Evolutionary conservation across 257 asterid species (phyloP).

Genomic region (Jaltomata sinuosa): DNA sequence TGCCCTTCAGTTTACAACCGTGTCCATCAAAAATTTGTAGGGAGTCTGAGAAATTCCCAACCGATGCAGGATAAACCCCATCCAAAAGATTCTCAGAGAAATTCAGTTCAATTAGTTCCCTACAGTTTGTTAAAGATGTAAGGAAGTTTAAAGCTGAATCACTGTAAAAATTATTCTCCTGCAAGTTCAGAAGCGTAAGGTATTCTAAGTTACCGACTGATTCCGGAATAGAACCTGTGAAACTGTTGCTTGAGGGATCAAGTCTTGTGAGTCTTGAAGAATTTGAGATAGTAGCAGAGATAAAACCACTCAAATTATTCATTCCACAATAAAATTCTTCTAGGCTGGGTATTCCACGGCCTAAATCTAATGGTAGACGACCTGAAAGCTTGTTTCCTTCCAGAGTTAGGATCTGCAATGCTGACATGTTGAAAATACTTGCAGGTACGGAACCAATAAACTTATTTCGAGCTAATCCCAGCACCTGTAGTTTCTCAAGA

Average conservation of each 20-base stretch:
- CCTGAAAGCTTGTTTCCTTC: constrained; percentile 7
- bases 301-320: constrained; percentile 1
- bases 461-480: background rate
- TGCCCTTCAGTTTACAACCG: background rate
- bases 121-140: background rate
- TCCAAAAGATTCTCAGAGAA: background rate
- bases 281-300: constrained; percentile 20
- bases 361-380: constrained; percentile 5
- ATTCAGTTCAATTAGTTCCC: background rate
- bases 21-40: background rate
- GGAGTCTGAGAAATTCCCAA: background rate
- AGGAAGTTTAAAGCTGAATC: background rate
- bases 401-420: background rate
- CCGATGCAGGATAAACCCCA: background rate
- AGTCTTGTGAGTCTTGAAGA: constrained; percentile 5
- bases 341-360: constrained; percentile 4
- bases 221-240: constrained; percentile 11
- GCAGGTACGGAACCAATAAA: constrained; percentile 1
- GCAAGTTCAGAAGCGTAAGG: background rate
- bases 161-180: background rate
- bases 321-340: background rate
- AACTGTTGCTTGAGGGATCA: background rate
- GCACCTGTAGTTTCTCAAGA: background rate
- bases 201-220: constrained; percentile 9
- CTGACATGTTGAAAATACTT: constrained; percentile 2